Evolutionary conservation across 805 yeast species (phyloP).

Genomic region (Alloascoidea hylecoeti): DNA sequence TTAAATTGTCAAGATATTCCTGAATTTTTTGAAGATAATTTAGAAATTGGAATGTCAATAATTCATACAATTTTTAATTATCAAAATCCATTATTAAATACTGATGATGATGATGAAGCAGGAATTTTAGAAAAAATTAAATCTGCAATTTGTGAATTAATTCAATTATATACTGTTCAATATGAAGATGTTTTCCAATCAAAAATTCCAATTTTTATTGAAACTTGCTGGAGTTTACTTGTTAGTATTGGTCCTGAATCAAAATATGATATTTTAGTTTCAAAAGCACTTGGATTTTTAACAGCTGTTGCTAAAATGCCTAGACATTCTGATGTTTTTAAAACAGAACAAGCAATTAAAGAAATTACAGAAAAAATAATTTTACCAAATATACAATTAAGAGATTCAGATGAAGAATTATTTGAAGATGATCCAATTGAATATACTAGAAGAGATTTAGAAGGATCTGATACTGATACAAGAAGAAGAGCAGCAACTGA

Average conservation of each 20-base stretch:
- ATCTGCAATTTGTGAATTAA: conserved; percentile 71
- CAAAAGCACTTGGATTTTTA: conserved; percentile 66
- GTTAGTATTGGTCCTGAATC: conserved; percentile 51
- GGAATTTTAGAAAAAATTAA: conserved; percentile 61
- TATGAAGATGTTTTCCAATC: conserved; percentile 88
- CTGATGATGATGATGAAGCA: conserved; percentile 48
- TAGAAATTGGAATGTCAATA: conserved; percentile 62
- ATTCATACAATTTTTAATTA: conserved; percentile 70
- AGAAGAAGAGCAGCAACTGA: conserved; percentile 91
- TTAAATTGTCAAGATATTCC: conserved; percentile 97
- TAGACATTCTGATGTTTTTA: conserved; percentile 47
- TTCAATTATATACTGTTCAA: conserved; percentile 76
- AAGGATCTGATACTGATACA: conserved; percentile 89
- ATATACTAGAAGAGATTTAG: conserved; percentile 82
- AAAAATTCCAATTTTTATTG: conserved; percentile 63
- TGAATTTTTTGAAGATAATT: conserved; percentile 90
- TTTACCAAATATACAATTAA: conserved; percentile 74
- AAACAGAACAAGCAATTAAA: conserved; percentile 41
- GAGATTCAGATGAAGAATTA: conserved; percentile 81
- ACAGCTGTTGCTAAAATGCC: conserved; percentile 69
- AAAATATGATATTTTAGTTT: conserved; percentile 75
- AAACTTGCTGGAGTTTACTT: conserved; percentile 69
- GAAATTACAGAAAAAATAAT: conserved; percentile 74
- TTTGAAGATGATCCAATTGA: conserved; percentile 97
- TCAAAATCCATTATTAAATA: conserved; percentile 36